Base-by-base conservation (phyloP, 495 filamentous ascomycete species). In the Paragyromitra xinjiangensis region DNA sequence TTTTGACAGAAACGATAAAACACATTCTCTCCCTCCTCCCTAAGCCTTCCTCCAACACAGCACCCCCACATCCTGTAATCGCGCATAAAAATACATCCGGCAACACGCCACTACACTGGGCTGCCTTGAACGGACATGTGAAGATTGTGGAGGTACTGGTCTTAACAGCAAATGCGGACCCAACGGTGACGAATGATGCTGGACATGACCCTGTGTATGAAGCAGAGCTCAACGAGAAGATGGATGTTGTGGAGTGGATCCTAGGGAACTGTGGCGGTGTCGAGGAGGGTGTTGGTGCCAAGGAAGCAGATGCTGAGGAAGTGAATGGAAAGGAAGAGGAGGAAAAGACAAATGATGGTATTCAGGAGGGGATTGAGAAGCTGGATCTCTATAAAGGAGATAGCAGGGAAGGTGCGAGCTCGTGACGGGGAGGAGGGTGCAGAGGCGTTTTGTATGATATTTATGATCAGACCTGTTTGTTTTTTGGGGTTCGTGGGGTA, bases 81-180 rank as follows among this genome's bases (percentile, higher is more conserved):
- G 95, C 84, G 70, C 87, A 83, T 84, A 87, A 81, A 24, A 98
- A 98, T 76, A 83, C 88, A 71, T 89, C 90, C 34, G 94, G 93
- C 37, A 97, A 97, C 85, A 97, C 95, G 11, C 87, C 93, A 0
- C 84, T 98, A 66, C 94, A 98, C 85, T 98, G 93, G 93, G 95
- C 94, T 0, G 91, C 93, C 0, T 85, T 97, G 71, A 95, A 95
- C 75, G 94, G 95, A 14, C 93, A 97, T 80, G 83, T 97, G 2
- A 88, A 88, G 40, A 88, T 90, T 26, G 94, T 97, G 12, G 92
- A 95, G 85, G 81, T 89, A 2, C 88, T 98, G 12, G 85, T 92
- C 0, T 86, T 90, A 50, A 89, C 89, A 5, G 81, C 81, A 4
- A 92, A 92, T 3, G 92, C 94, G 1, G 91, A 94, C 75, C 87